Conservation (phyloP, 345 rosid species). For the Laguncularia racemosa region DNA sequence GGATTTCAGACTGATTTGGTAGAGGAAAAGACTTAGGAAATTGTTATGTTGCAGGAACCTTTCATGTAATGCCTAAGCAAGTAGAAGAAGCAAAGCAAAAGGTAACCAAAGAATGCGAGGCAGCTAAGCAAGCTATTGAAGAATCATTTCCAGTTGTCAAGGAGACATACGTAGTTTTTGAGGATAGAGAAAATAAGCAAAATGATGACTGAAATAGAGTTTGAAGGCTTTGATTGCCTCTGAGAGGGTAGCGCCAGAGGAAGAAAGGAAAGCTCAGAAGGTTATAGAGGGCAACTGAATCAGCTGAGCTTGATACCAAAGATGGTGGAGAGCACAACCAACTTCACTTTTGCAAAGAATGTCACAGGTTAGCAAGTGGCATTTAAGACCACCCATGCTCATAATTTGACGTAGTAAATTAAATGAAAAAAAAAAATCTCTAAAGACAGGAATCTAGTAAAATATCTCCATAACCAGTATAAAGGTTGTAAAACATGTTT, state of each 20-base stretch:
- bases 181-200: constrained; percentile 77
- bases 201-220: constrained; percentile 63
- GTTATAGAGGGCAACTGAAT: constrained; percentile 68
- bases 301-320: constrained; percentile 98
- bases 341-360: constrained; percentile 93
- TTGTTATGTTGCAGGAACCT: constrained; percentile 73
- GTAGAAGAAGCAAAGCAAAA: constrained; percentile 82
- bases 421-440: too few relatives aligned
- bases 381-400: too few relatives aligned
- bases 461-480: too few relatives aligned
- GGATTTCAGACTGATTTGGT: constrained; percentile 69
- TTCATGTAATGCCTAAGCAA: constrained; percentile 70
- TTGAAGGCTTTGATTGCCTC: constrained; percentile 70
- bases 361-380: constrained; percentile 62
- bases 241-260: constrained; percentile 60
- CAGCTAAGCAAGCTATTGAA: constrained; percentile 87
- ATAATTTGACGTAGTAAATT: too few relatives aligned
- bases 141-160: constrained; percentile 93
- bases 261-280: constrained; percentile 44
- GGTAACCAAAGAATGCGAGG: constrained; percentile 74
- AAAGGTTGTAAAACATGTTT: too few relatives aligned
- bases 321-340: constrained; percentile 79
- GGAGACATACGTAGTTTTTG: constrained; percentile 88
- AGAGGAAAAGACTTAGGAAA: constrained; percentile 90
- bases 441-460: too few relatives aligned